Percentiles rank a stretch among this genome's conserved stretches.
These are phyloP conservation scores for Starmerella bombicola DNA, from an alignment of 805 yeast genomes.

Conservation along the genomic window DNA sequence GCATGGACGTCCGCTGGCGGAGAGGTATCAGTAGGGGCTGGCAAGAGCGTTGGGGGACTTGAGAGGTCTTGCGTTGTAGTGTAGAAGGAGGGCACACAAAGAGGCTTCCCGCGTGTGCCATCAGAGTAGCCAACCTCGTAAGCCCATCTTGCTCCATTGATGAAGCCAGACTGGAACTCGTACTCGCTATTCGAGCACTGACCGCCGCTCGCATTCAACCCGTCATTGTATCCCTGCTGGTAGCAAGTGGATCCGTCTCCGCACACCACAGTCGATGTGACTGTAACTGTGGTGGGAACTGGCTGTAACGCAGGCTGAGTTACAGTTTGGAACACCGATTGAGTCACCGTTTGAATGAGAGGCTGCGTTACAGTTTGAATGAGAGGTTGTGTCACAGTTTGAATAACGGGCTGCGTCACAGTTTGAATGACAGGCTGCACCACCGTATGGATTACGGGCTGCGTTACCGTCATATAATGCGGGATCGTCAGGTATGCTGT, in stretches of 20 bases:
- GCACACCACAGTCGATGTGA: neutral
- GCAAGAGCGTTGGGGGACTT: neutral
- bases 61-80: neutral
- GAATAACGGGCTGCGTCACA: neutral
- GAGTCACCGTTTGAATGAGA: neutral
- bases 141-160: slow-evolving; percentile 15
- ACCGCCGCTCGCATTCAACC: neutral
- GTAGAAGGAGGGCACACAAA: slow-evolving; percentile 6
- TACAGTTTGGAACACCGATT: neutral
- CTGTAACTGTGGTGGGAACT: neutral
- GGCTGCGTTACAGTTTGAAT: neutral
- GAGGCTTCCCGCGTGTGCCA: slow-evolving; percentile 4
- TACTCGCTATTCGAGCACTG: neutral
- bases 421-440: neutral
- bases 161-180: slow-evolving; percentile 9
- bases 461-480: neutral
- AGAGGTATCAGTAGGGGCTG: neutral
- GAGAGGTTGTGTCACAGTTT: neutral
- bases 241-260: neutral
- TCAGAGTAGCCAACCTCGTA: slow-evolving; percentile 14
- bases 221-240: slow-evolving; percentile 7
- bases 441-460: neutral
- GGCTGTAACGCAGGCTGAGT: neutral
- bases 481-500: neutral
- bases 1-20: too few species aligned